Evolutionary conservation across 495 filamentous ascomycete genomes (phyloP).

Genomic region (Aspergillus egyptiacus): DNA sequence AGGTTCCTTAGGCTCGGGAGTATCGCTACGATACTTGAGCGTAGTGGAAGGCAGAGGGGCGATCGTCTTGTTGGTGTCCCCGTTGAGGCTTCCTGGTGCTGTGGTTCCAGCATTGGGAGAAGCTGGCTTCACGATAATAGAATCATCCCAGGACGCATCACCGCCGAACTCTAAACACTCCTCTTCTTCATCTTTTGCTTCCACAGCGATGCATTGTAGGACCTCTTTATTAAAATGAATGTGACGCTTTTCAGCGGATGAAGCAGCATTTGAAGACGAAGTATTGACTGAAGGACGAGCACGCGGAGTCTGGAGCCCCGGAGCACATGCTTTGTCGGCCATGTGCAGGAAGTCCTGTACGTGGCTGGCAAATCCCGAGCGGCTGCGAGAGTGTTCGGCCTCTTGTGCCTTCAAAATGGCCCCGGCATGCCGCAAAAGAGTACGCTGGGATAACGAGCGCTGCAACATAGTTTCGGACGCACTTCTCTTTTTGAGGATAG

Average conservation of each 20-base stretch:
- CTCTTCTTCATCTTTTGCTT: conserved; percentile 72
- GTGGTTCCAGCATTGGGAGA: conserved; percentile 44
- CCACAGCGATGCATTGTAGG: conserved; percentile 90
- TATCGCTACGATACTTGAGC: conserved; percentile 79
- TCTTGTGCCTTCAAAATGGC: conserved; percentile 89
- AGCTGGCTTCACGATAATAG: conserved; percentile 77
- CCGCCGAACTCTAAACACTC: conserved; percentile 43
- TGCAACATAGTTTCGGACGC: conserved; percentile 95
- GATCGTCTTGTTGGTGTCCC: conserved; percentile 85
- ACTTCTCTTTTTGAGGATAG: conserved; percentile 92
- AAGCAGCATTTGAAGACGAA: conserved; percentile 47
- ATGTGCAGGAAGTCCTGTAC: conserved; percentile 60
- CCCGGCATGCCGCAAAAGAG: conserved; percentile 86
- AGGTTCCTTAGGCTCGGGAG: conserved; percentile 52
- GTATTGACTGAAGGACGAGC: conserved; percentile 28
- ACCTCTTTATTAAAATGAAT: conserved; percentile 97
- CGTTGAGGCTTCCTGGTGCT: conserved; percentile 46
- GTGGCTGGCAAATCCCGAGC: conserved; percentile 42
- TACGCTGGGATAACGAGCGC: conserved; percentile 81
- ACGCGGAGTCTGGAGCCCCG: conserved; percentile 24
- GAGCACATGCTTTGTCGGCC: conserved; percentile 37
- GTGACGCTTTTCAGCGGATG: conserved; percentile 70
- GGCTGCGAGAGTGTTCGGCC: conserved; percentile 46
- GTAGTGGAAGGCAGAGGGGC: conserved; percentile 89
- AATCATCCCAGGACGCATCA: conserved; percentile 66